Base-by-base conservation (phyloP, 2,329 filamentous ascomycete genomes). In the Apiospora marii region DNA sequence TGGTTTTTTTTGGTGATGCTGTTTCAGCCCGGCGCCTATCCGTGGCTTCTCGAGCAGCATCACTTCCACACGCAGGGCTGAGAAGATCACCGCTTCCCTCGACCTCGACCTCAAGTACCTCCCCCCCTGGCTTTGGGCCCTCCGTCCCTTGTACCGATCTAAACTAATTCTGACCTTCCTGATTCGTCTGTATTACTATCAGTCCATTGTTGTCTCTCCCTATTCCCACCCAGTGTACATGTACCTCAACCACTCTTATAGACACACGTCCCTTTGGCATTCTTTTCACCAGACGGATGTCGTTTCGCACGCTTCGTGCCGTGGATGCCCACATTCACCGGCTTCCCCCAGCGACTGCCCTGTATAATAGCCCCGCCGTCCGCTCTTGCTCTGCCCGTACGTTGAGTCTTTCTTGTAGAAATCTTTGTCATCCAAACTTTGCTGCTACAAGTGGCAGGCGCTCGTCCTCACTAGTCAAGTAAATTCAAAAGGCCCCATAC, bases 301-400 rank as follows among this genome's bases (percentile, higher is more conserved):
- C 72, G 72, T 70, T 73, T 44, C 72, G 70, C 53, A 58, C 51
- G 44, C 72, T 51, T 58, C 72, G 72, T 30, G 58, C 58, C 58
- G 69, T 70, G 70, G 72, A 72, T 51, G 69, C 67, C 71, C 44
- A 49, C 67, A 49, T 69, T 49, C 67, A 69, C 67, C 67, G 67
- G 67, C 44, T 69, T 37, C 48, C 44, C 34, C 34, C 58, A 64
- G 58, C 58, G 58, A 64, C 58, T 64, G 58, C 30, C 34, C 58
- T 41, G 58, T 64, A 41, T 64, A 64, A 41, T 64, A 64, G 58
- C 12, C 34, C 37, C 58, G 58, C 58, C 19, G 34, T 13, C 58
- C 58, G 34, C 53, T 37, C 53, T 37, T 34, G 58, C 30, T 37
- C 30, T 37, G 30, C 30, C 12, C 53, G 53, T 61, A n/a, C 53